Conservation (phyloP, 2,329 filamentous ascomycete genomes). For the Fusarium marasasianum region DNA sequence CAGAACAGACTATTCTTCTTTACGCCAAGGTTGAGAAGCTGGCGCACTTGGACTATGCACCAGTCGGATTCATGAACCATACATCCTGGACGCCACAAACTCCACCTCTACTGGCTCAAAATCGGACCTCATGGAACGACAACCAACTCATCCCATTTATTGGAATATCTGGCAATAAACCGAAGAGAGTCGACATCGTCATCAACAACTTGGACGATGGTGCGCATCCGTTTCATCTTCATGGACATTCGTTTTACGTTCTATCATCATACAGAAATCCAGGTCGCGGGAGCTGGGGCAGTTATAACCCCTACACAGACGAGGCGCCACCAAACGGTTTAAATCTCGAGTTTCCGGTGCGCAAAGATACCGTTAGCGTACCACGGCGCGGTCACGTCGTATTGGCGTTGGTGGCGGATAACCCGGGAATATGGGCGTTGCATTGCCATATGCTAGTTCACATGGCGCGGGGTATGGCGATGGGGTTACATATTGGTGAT, state of each 20-base stretch:
- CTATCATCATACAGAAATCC: not conserved
- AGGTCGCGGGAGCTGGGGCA: not conserved
- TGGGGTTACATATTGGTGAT: not conserved
- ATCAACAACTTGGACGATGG: not conserved
- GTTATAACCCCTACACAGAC: not conserved
- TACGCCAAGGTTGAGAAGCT: not conserved
- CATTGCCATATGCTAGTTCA: slow-evolving; percentile 21
- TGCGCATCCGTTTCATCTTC: slow-evolving; percentile 1
- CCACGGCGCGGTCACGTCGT: not conserved
- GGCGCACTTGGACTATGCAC: slow-evolving; percentile 6
- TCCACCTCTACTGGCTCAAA: not conserved
- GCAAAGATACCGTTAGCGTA: not conserved
- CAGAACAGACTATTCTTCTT: not conserved
- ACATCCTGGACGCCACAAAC: slow-evolving; percentile 7
- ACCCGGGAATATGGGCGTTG: slow-evolving; percentile 6
- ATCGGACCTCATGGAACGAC: not conserved
- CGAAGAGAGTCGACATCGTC: not conserved
- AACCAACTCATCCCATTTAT: not conserved
- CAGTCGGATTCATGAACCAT: slow-evolving; percentile 9
- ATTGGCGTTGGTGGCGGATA: not conserved
- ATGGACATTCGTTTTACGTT: slow-evolving; percentile 1
- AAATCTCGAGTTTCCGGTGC: not conserved
- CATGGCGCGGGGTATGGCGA: slow-evolving; percentile 14
- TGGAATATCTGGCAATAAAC: fast-evolving
- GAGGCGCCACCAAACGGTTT: not conserved